Base-by-base conservation (phyloP, 768 basidiomycete species). In the Xerocomellus amylosporus region DNA sequence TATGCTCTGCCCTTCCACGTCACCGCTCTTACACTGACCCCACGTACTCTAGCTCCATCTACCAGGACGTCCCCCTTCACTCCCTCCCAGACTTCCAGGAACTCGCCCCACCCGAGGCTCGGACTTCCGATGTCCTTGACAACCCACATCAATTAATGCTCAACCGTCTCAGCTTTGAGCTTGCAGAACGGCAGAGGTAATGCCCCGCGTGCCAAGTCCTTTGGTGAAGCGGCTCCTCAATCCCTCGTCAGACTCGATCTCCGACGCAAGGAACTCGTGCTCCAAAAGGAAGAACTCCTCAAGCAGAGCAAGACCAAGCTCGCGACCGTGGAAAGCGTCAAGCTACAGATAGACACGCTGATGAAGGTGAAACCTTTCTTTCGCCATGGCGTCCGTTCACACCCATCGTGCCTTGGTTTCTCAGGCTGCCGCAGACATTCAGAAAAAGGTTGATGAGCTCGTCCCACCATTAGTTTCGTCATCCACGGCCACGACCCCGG, bases 91-190 rank as follows among this genome's bases (percentile, higher is more conserved):
- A 92, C 55, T 93, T 93, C 62, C 67, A 77, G 58, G 67, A 72
- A 30, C 77, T 86, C 20, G 93, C 92, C 1, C 92, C 86, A 8
- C 78, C 75, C 56, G 88, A 83, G 62, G 81, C 83, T 14, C 81
- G 81, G 22, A 79, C 83, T 46, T 75, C 77, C 17, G 84, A 81
- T 13, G 83, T 83, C 19, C 73, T 88, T 41, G 73, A 79, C 15
- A 81, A 90, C 63, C 79, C 86, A 37, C 93, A 93, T 71, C 86
- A 90, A 59, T 79, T 93, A 37, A 92, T 93, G 88, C 81, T 94
- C 57, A 92, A 86, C 65, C 84, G 91, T 49, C 77, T 95, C 41
- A 86, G 84, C 67, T 93, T 94, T 61, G 93, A 95, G 71, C 84
- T 93, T 33, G 82, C 81, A 31, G 93, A 94, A 74, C 86, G 93